Base-by-base conservation (phyloP, 768 basidiomycete genomes). In the Lentinula aciculospora region DNA sequence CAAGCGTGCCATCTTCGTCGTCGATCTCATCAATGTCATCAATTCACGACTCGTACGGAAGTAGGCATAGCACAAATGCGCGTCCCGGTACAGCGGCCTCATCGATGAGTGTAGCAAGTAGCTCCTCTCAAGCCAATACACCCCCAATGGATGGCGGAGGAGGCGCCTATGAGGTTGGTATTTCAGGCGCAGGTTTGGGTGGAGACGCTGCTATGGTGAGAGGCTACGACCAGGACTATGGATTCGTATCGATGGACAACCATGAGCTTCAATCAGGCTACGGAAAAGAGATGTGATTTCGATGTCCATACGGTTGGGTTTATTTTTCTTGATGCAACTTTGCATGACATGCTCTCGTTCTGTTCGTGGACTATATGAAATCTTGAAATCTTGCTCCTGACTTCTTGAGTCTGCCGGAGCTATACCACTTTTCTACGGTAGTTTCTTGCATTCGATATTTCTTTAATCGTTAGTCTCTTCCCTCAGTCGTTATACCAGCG, bases 121-220 rank as follows among this genome's bases (percentile, higher is more conserved):
- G 85, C 29, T 88, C 86, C 31, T 87, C 87, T 31, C 88, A 89
- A 69, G 90, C 89, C 54, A 89, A 89, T 68, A 92, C 89, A 27
- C 87, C 87, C 32, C 89, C 89, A 25, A 80, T 87, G 57, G 84
- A 85, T 55, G 83, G 79, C 59, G 86, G 84, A 57, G 79, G 79
- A 63, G 77, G 80, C 42, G 86, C 86, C 62, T 85, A 56, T 46
- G 54, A 56, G 21, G 54, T 56, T 10, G 28, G 54, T 8, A 56
- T 56, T 4, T 44, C 39, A 21, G 28, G 28, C 23, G 19, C 25
- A 25, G 56, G 56, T 3, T 28, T 47, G 17, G 56, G 56, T 15
- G 23, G 25, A 17, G 56, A 48, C 23, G 25, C 44, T 17, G 31
- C 28, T 9, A 57, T 57, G 29, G 56, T 57, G 10, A 57, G 56